Conservation (phyloP, 768 basidiomycete species). For the Panellus pusillus region DNA sequence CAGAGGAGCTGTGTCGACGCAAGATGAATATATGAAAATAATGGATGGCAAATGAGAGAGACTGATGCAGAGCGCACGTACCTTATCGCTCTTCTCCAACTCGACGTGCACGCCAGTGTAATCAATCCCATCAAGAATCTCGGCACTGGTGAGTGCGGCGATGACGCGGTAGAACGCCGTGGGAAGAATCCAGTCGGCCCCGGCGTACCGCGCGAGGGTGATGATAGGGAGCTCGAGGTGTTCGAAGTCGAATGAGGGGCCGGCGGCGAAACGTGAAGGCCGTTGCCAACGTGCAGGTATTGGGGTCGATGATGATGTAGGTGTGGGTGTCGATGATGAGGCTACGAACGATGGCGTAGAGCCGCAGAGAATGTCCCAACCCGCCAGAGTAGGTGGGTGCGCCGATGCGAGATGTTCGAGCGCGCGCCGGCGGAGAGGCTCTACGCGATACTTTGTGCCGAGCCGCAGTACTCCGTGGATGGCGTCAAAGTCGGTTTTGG, state of each 20-base stretch:
- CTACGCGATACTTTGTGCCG: conserved; percentile 20
- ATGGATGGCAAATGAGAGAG: background rate
- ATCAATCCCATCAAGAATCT: conserved; percentile 20
- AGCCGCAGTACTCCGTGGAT: conserved; percentile 21
- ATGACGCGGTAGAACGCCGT: conserved; percentile 14
- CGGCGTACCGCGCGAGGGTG: conserved; percentile 14
- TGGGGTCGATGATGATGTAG: background rate
- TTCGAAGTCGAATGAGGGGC: conserved; percentile 15
- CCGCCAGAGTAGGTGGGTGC: conserved; percentile 13
- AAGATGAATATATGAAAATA: background rate
- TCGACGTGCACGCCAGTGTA: conserved; percentile 21
- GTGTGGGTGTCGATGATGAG: background rate
- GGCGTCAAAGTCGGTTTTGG: conserved; percentile 17
- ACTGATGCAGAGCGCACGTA: background rate
- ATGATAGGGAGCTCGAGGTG: conserved; percentile 23
- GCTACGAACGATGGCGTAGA: background rate
- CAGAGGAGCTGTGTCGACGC: background rate
- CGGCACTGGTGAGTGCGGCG: conserved; percentile 4
- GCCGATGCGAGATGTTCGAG: conserved; percentile 18
- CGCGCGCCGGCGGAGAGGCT: conserved; percentile 20
- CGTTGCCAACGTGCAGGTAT: background rate
- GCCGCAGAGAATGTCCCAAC: conserved; percentile 16
- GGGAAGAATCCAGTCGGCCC: conserved; percentile 17
- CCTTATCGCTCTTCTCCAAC: conserved; percentile 17
- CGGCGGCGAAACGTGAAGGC: background rate